These are phyloP conservation scores for Talaromyces stipitatus DNA, from an alignment of 495 filamentous ascomycete species.

Conservation along the genomic window DNA sequence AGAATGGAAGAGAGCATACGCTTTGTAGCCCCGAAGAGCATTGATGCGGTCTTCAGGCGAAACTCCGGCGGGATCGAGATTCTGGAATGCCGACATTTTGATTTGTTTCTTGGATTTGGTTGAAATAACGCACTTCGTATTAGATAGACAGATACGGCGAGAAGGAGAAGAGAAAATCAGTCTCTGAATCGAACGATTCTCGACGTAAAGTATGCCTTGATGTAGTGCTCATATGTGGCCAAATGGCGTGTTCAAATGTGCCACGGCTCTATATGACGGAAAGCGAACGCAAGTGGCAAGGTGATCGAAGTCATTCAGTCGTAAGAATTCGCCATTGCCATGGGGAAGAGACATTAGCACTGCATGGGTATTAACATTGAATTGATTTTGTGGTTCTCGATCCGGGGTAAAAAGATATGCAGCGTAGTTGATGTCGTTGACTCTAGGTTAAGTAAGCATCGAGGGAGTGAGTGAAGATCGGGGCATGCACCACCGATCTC, in stretches of 20 bases:
- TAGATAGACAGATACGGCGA: neutral
- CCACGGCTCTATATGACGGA: neutral
- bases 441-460: neutral
- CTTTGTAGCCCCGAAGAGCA: conserved; percentile 19
- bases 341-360: too few relatives aligned
- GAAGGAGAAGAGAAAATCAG: neutral
- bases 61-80: conserved; percentile 9
- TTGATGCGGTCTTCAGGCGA: conserved; percentile 18
- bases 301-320: neutral
- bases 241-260: neutral
- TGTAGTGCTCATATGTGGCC: neutral
- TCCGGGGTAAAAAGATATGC: neutral
- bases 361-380: too few relatives aligned
- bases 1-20: conserved; percentile 8
- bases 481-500: neutral
- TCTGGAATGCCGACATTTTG: conserved; percentile 13
- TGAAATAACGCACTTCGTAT: neutral
- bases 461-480: neutral
- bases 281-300: neutral
- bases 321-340: neutral
- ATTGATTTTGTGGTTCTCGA: neutral
- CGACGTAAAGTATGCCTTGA: neutral
- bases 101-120: neutral
- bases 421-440: neutral
- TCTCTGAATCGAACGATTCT: neutral